phyloP scores from a whole-genome alignment of 495 filamentous ascomycete genomes.

The Penicillium odoratum region DNA sequence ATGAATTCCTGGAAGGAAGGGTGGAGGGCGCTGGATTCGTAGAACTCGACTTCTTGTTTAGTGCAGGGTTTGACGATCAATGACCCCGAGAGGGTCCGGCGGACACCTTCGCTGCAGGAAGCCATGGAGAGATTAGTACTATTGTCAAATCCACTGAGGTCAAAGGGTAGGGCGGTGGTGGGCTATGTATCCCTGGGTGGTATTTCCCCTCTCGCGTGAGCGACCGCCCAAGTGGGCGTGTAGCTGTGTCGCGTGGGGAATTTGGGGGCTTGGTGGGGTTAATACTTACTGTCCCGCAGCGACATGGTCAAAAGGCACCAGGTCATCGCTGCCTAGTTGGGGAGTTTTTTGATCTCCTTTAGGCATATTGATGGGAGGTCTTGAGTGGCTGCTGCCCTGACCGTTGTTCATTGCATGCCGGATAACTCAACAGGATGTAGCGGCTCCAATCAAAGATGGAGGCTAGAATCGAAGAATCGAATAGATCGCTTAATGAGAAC shows the following conservation, averaged over 20 bases:
- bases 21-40: constrained; percentile 73
- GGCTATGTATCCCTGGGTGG: not conserved
- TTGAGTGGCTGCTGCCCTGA: not conserved
- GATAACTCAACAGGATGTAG: constrained; percentile 15
- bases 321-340: constrained; percentile 53
- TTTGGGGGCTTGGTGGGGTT: not conserved
- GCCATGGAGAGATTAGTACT: constrained; percentile 12
- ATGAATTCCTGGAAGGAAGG: constrained; percentile 74
- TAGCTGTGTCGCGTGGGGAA: constrained; percentile 12
- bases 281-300: constrained; percentile 93
- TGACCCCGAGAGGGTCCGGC: constrained; percentile 79
- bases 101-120: constrained; percentile 75
- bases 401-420: constrained; percentile 20
- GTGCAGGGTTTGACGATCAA: constrained; percentile 96
- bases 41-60: constrained; percentile 82
- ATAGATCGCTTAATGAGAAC: not conserved
- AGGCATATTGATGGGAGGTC: constrained; percentile 32
- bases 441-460: not conserved
- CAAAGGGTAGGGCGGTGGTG: not conserved
- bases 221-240: not conserved
- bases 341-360: constrained; percentile 38
- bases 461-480: not conserved
- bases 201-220: constrained; percentile 1
- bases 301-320: constrained; percentile 71
- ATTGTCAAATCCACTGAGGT: not conserved